Conservation (phyloP, 192 early-diverging fungal species). For the Allomyces macrogynus region DNA sequence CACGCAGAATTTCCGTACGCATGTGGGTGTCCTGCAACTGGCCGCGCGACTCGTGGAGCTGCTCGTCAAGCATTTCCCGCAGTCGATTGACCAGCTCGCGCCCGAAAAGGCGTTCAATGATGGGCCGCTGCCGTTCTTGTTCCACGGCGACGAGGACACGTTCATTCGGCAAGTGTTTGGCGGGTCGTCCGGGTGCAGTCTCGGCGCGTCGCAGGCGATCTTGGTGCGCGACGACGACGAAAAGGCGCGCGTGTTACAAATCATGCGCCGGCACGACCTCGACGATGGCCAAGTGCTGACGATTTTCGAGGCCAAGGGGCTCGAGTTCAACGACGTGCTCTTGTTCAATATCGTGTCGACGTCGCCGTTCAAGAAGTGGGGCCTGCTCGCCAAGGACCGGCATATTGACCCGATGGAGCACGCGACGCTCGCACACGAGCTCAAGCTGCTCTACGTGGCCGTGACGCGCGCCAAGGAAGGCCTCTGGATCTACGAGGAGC, state of each 20-base stretch:
- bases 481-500: constrained; percentile 35
- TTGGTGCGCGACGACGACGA: too few species aligned
- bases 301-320: too few species aligned
- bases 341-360: too few species aligned
- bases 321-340: too few species aligned
- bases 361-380: too few species aligned
- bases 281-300: constrained; percentile 48
- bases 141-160: constrained; percentile 49
- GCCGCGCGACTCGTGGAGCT: constrained; percentile 76
- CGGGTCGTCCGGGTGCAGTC: constrained; percentile 82
- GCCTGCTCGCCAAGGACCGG: too few species aligned
- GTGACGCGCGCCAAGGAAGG: constrained; percentile 20
- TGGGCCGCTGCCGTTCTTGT: too few species aligned
- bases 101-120: constrained; percentile 40
- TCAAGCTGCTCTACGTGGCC: constrained; percentile 48
- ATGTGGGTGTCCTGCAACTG: constrained; percentile 66
- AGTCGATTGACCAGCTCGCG: constrained; percentile 65
- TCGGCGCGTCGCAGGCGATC: constrained; percentile 34
- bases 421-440: too few species aligned
- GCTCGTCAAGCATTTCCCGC: constrained; percentile 62
- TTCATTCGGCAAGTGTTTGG: constrained; percentile 86
- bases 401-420: too few species aligned
- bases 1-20: constrained; percentile 50
- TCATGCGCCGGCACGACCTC: constrained; percentile 61
- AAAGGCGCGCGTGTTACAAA: too few species aligned